Conservation (phyloP, 768 basidiomycete species). For the Lentinula sp. region DNA sequence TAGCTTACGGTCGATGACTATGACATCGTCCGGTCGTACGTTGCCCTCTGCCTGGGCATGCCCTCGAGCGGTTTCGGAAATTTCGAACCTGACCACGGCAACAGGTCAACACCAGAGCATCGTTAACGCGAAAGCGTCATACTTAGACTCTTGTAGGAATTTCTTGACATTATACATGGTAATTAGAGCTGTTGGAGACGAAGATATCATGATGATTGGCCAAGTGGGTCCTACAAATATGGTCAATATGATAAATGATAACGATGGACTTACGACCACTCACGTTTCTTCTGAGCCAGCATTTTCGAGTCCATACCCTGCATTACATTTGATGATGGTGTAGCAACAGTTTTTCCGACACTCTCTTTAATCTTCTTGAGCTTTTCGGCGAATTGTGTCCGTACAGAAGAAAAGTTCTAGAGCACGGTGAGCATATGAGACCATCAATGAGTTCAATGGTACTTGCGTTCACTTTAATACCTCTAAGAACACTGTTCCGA, state of each 20-base stretch:
- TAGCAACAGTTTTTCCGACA: conserved; percentile 42
- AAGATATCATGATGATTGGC: conserved; percentile 97
- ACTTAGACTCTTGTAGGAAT: conserved; percentile 88
- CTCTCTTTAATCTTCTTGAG: conserved; percentile 73
- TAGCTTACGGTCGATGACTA: conserved; percentile 84
- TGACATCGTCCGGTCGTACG: conserved; percentile 71
- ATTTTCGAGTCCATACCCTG: conserved; percentile 43
- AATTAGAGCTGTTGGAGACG: conserved; percentile 89
- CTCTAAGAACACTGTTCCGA: conserved; percentile 77
- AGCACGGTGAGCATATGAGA: not conserved
- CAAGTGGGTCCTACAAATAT: conserved; percentile 58
- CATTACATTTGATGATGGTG: conserved; percentile 20
- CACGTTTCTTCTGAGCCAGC: conserved; percentile 66
- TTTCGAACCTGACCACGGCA: conserved; percentile 49
- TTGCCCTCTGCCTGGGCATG: conserved; percentile 67
- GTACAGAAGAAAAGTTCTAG: conserved; percentile 78
- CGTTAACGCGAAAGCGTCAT: conserved; percentile 17
- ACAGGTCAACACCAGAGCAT: not conserved
- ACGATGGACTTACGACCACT: conserved; percentile 17
- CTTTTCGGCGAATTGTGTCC: conserved; percentile 63
- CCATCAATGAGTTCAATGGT: not conserved
- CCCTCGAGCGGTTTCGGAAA: conserved; percentile 68
- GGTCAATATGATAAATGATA: not conserved
- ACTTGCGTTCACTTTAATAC: conserved; percentile 78
- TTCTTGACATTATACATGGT: conserved; percentile 97